phyloP scores from a whole-genome alignment of 306 rosid genomes.

The Glycine latifolia region DNA sequence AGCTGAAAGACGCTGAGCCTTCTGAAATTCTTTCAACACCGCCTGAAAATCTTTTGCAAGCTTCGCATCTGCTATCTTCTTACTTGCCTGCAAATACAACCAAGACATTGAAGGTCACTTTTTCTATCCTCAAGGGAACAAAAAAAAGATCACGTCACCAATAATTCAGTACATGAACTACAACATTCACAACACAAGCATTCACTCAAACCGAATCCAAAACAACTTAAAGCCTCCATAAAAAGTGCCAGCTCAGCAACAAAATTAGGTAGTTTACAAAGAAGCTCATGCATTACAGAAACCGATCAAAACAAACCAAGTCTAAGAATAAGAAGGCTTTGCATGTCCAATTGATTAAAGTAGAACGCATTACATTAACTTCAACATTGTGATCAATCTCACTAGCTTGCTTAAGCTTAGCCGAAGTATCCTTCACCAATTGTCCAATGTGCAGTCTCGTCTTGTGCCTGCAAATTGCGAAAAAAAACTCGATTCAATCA shows the following conservation, averaged over 20 bases:
- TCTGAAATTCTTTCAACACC: conserved; percentile 92
- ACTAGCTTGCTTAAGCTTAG: conserved; percentile 91
- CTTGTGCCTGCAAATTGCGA: conserved; percentile 75
- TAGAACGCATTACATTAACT: conserved; percentile 61
- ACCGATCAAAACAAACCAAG: conserved; percentile 20
- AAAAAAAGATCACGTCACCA: conserved; percentile 20
- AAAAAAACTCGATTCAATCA: conserved; percentile 31
- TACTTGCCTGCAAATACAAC: conserved; percentile 68
- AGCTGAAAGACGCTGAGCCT: conserved; percentile 96
- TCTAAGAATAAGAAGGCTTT: background rate
- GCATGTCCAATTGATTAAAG: background rate
- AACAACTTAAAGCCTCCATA: background rate
- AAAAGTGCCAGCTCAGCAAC: background rate
- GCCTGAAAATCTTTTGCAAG: conserved; percentile 97
- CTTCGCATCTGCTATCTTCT: conserved; percentile 96
- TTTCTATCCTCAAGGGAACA: background rate
- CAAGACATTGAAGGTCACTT: conserved; percentile 20
- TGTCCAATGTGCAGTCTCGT: conserved; percentile 92
- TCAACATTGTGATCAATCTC: conserved; percentile 82
- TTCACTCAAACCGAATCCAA: background rate
- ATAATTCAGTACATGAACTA: conserved; percentile 13
- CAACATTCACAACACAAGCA: background rate
- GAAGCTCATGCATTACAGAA: background rate
- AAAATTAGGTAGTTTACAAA: background rate
- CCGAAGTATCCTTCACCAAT: conserved; percentile 93